Conservation (phyloP, 192 early-diverging fungal genomes). For the Coemansia sp. region DNA sequence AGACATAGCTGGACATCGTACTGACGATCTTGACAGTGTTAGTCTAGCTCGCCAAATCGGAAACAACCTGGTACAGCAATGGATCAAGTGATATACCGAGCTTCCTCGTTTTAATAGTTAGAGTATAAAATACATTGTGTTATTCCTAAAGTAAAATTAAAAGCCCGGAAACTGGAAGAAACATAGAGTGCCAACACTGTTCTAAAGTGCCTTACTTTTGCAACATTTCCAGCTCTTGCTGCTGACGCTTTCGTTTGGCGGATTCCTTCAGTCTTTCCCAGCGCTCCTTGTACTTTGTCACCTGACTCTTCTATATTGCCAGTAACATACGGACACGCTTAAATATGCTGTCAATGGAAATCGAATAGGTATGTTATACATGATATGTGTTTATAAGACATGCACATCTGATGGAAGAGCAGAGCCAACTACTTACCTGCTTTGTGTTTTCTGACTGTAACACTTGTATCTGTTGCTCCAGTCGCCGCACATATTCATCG, state of each 20-base stretch:
- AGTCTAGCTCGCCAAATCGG: constrained; percentile 20
- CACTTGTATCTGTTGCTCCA: constrained; percentile 33
- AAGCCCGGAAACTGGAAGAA: not conserved
- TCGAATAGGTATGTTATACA: not conserved
- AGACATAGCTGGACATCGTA: constrained; percentile 8
- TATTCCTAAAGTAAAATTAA: no score
- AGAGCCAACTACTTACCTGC: constrained; percentile 29
- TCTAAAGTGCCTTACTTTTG: constrained; percentile 3
- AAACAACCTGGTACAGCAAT: constrained; percentile 18
- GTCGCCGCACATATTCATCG: constrained; percentile 24
- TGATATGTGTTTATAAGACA: not conserved
- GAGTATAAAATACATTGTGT: not conserved
- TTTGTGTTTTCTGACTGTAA: constrained; percentile 36
- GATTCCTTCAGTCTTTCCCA: constrained; percentile 56
- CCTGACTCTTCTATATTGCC: constrained; percentile 27
- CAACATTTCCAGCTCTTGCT: constrained; percentile 25
- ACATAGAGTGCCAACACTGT: not conserved
- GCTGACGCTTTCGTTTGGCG: constrained; percentile 51
- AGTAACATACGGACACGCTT: not conserved
- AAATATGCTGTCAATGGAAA: not conserved
- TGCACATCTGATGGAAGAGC: no score
- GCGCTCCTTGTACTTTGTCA: constrained; percentile 50
- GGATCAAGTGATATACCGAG: constrained; percentile 11
- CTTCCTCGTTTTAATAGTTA: not conserved
- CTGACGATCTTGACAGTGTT: constrained; percentile 21